Evolutionary conservation across 768 basidiomycete species (phyloP).

Genomic region (Artomyces pyxidatus): DNA sequence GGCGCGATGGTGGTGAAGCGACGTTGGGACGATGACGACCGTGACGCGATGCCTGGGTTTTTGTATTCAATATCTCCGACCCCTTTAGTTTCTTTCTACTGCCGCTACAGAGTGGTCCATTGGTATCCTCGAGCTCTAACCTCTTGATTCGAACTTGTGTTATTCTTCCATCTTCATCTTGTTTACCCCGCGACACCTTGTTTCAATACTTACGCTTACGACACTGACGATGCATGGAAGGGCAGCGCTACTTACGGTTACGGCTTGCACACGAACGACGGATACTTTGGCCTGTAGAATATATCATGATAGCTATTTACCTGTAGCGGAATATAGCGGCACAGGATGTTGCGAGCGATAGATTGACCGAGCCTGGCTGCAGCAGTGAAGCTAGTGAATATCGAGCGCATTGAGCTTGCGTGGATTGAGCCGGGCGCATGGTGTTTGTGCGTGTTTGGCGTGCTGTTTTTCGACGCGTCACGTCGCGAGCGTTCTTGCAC

Average conservation of each 20-base stretch:
- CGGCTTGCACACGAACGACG: conserved; percentile 4
- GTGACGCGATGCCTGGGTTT: not conserved
- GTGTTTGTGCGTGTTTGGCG: conserved; percentile 11
- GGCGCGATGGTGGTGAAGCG: conserved; percentile 14
- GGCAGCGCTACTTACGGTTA: conserved; percentile 8
- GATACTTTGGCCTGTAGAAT: conserved; percentile 5
- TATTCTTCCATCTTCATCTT: not conserved
- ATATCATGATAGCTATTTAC: not conserved
- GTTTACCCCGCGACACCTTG: not conserved
- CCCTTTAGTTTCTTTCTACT: conserved; percentile 5
- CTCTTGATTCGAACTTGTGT: not conserved
- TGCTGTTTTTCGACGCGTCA: conserved; percentile 7
- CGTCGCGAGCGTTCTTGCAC: not conserved
- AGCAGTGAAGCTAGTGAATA: no score
- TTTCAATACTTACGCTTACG: conserved; percentile 7
- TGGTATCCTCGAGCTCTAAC: conserved; percentile 9
- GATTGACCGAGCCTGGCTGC: no score
- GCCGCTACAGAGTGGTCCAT: conserved; percentile 1
- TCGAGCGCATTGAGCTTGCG: no score
- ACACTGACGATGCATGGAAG: conserved; percentile 15
- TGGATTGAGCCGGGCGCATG: no score
- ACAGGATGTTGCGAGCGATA: not conserved
- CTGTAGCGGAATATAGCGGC: not conserved
- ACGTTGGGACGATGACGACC: conserved; percentile 1
- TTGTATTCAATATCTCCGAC: not conserved